Evolutionary conservation across 805 yeast species (phyloP).

Genomic region (Isabelozyma heimii): DNA sequence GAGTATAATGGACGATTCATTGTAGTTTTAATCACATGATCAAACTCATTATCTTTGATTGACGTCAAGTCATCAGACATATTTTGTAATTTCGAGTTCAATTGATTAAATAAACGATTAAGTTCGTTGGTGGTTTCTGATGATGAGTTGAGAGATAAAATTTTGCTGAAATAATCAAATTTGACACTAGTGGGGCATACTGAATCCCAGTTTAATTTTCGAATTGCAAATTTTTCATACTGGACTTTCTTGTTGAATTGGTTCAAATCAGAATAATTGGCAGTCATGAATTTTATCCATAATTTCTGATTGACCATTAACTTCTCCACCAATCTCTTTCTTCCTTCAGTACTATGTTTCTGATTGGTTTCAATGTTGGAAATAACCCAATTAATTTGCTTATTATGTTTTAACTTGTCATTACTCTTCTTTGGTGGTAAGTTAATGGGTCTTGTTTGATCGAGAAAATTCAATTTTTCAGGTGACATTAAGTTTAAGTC

Average conservation of each 20-base stretch:
- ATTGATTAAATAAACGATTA: constrained; percentile 13
- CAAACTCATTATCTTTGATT: constrained; percentile 34
- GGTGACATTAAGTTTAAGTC: constrained; percentile 59
- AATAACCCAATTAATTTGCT: constrained; percentile 48
- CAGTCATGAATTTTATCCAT: constrained; percentile 23
- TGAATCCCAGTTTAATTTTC: constrained; percentile 39
- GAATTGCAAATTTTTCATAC: constrained; percentile 24
- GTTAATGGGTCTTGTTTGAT: constrained; percentile 69
- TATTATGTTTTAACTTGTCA: constrained; percentile 57
- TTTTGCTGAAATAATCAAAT: constrained; percentile 24
- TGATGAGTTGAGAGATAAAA: constrained; percentile 17
- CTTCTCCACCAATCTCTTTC: constrained; percentile 15
- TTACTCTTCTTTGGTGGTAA: constrained; percentile 59
- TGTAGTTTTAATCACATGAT: constrained; percentile 18
- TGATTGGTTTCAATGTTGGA: constrained; percentile 33
- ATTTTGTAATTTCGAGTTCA: constrained; percentile 17
- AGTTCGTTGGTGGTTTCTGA: constrained; percentile 13
- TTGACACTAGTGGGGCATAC: constrained; percentile 23
- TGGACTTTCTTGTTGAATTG: constrained; percentile 22
- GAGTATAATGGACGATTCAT: constrained; percentile 28
- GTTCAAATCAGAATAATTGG: constrained; percentile 8
- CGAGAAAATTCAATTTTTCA: constrained; percentile 53
- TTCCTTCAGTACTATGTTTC: constrained; percentile 19
- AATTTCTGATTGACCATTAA: constrained; percentile 17
- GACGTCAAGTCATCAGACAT: constrained; percentile 26